Base-by-base conservation (phyloP, 805 yeast genomes). In the Wickerhamomyces rabaulensis region DNA sequence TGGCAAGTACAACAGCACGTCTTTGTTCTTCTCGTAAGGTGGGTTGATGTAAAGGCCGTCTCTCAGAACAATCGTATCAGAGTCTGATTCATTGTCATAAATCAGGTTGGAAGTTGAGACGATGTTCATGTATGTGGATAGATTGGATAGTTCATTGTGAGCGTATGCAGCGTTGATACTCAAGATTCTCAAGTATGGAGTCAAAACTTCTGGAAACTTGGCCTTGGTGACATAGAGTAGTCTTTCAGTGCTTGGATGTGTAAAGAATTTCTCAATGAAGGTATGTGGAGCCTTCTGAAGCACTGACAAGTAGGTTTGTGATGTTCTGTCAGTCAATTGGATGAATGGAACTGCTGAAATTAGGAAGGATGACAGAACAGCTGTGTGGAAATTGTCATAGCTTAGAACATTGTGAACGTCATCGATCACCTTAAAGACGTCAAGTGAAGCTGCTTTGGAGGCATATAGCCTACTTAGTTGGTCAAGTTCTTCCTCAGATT, bases 121-220 rank as follows among this genome's bases (percentile, higher is more conserved):
- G 40, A 68, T 61, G 40, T 75, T 71, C 73, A 87, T 81, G 58
- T 79, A 89, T 0, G 95, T 79, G 39, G 70, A 69, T 56, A 90
- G 63, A 17, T 71, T 69, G 13, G 71, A 65, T 52, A 90, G 69
- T 51, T 84, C 87, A 45, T 75, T 77, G 48, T 76, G 69, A 0
- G 95, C 94, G 56, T 83, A 77, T 35, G 76, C 76, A 0, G 84
- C 80, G 54, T 86, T 85, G 25, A 81, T 74, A 9, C 83, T 69
- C 13, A 83, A 70, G 12, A 88, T 54, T 45, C 79, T 73, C 36
- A 89, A 63, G 48, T 82, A 80, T 1, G 92, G 82, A 2, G 74
- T 62, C 16, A 87, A 62, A 2, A 80, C 65, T 31, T 74, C 70
- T 9, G 98, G 98, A 50, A 87, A 76, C 57, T 91, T 89, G 0